phyloP scores from a whole-genome alignment of 176 grass and related monocot genomes.

The Puccinellia tenuiflora region DNA sequence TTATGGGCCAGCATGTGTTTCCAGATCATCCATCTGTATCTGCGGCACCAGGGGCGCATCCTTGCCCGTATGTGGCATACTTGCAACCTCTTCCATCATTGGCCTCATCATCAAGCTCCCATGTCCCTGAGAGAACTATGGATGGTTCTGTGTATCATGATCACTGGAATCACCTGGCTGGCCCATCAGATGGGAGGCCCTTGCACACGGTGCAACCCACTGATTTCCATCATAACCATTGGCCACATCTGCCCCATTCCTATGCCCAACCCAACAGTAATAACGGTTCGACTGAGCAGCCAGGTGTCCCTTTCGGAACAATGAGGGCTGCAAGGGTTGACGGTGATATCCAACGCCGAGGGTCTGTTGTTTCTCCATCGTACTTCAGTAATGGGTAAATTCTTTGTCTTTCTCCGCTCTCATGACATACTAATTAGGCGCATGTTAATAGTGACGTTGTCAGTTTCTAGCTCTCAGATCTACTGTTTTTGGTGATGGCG shows the following conservation, averaged over 20 bases:
- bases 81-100: constrained; percentile 48
- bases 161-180: constrained; percentile 53
- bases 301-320: constrained; percentile 50
- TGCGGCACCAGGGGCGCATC: constrained; percentile 44
- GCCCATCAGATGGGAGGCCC: constrained; percentile 47
- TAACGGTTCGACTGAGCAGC: constrained; percentile 35
- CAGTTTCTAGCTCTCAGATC: not conserved
- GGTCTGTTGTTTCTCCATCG: constrained; percentile 42
- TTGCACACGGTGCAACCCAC: constrained; percentile 36
- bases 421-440: not conserved
- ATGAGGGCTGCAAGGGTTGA: constrained; percentile 48
- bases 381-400: constrained; percentile 61
- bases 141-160: constrained; percentile 53
- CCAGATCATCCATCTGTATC: constrained; percentile 48
- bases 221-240: constrained; percentile 66
- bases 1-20: constrained; percentile 54
- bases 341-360: constrained; percentile 41
- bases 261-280: constrained; percentile 44
- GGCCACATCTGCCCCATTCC: constrained; percentile 50
- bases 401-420: not conserved
- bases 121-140: constrained; percentile 48
- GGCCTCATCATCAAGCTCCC: constrained; percentile 45
- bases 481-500: not conserved
- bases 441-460: not conserved
- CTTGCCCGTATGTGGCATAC: constrained; percentile 59